Evolutionary conservation across 1,284 basidiomycete genomes (phyloP).

Genomic region (Microbotryum saponariae): DNA sequence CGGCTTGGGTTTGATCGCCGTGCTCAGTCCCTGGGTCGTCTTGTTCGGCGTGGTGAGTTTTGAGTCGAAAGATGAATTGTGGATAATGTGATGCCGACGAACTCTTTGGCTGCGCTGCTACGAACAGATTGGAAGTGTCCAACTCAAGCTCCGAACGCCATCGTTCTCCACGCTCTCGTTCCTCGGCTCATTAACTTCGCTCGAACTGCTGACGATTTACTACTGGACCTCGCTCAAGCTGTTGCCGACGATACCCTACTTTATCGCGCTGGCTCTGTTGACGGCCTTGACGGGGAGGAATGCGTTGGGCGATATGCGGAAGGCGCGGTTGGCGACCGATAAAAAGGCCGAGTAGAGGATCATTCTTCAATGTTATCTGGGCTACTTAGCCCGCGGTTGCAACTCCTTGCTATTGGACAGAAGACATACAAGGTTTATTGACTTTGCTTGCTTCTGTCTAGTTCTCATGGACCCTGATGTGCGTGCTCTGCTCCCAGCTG

Average conservation of each 20-base stretch:
- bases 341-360: background rate
- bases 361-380: no score
- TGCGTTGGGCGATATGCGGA: slow-evolving; percentile 17
- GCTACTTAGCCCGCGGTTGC: no score
- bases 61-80: no score
- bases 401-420: no score
- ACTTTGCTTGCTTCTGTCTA: no score
- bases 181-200: slow-evolving; percentile 11
- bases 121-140: background rate
- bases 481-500: no score
- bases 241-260: slow-evolving; percentile 19
- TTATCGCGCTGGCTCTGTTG: slow-evolving; percentile 1
- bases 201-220: slow-evolving; percentile 14
- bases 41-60: slow-evolving; percentile 14
- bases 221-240: slow-evolving; percentile 24
- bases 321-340: slow-evolving; percentile 2
- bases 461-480: no score
- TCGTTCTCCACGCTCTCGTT: slow-evolving; percentile 6
- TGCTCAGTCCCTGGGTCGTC: slow-evolving; percentile 20
- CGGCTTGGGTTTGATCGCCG: slow-evolving; percentile 9
- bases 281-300: slow-evolving; percentile 8
- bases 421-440: no score
- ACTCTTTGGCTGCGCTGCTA: no score
- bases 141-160: slow-evolving; percentile 9
- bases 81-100: no score